These are phyloP conservation scores for Astrephomene gubernaculifera DNA, from an alignment of 139 green algal genomes.

Conservation along the genomic window DNA sequence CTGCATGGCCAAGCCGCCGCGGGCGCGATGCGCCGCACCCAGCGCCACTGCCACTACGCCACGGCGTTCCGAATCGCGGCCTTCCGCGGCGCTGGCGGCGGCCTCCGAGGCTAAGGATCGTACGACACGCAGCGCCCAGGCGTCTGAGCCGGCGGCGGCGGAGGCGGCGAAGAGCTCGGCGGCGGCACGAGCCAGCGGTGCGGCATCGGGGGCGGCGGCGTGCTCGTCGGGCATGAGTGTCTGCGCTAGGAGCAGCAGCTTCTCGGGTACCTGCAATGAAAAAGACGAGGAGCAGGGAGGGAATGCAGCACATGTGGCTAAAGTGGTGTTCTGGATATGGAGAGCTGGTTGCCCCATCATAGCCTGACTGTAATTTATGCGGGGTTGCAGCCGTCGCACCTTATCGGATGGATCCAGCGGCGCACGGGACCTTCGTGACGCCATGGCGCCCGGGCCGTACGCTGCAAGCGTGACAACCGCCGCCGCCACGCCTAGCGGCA, in stretches of 20 bases:
- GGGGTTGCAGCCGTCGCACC: too few relatives aligned
- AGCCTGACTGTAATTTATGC: too few relatives aligned
- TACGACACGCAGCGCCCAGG: conserved; percentile 43
- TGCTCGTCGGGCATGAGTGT: conserved; percentile 62
- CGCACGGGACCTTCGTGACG: background rate
- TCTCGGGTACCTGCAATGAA: conserved; percentile 38
- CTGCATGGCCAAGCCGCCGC: conserved; percentile 80
- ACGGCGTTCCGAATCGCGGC: conserved; percentile 52
- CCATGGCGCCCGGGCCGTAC: conserved; percentile 12
- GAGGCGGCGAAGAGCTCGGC: conserved; percentile 78
- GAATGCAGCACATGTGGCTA: too few relatives aligned
- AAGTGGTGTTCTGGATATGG: too few relatives aligned
- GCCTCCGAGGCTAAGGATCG: conserved; percentile 49
- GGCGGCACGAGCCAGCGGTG: conserved; percentile 59
- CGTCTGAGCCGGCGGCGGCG: conserved; percentile 60
- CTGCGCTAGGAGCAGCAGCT: conserved; percentile 64
- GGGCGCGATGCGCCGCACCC: conserved; percentile 73
- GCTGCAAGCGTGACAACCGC: conserved; percentile 4
- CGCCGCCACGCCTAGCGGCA: conserved; percentile 30
- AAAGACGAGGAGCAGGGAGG: too few relatives aligned
- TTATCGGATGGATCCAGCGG: conserved; percentile 22
- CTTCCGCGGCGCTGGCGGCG: conserved; percentile 31
- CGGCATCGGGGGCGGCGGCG: conserved; percentile 16
- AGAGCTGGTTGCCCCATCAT: too few relatives aligned
- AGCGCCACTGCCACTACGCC: conserved; percentile 80